A percentile compares a stretch with the other conserved stretches of the same genome.
These are phyloP conservation scores for Pontederia crassipes DNA, from an alignment of 176 grass and related monocot species.

Conservation along the genomic window DNA sequence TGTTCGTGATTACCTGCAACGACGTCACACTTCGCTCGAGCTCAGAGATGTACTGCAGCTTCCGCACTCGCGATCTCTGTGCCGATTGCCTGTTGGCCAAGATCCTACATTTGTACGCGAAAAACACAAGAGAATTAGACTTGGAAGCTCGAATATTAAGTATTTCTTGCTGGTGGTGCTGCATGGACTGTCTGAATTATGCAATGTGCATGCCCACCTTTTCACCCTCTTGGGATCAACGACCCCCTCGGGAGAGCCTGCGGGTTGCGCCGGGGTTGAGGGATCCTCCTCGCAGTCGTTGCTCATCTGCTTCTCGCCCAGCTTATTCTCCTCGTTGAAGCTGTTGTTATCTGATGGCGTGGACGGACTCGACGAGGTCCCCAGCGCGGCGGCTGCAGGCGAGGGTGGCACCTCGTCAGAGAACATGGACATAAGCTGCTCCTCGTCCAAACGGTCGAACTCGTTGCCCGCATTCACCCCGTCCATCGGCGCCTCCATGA, in stretches of 20 bases:
- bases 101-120: slow-evolving; percentile 31
- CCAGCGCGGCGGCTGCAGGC: slow-evolving; percentile 15
- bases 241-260: slow-evolving; percentile 12
- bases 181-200: background rate
- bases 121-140: background rate
- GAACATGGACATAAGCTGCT: slow-evolving; percentile 99
- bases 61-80: slow-evolving; percentile 86
- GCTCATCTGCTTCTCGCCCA: slow-evolving; percentile 19
- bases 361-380: background rate
- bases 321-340: slow-evolving; percentile 12
- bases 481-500: slow-evolving; percentile 61
- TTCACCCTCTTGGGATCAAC: slow-evolving; percentile 79
- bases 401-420: slow-evolving; percentile 51
- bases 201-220: slow-evolving; percentile 33
- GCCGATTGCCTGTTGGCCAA: slow-evolving; percentile 96
- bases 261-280: background rate
- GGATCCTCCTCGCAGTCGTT: slow-evolving; percentile 6
- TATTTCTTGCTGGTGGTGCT: too few relatives aligned
- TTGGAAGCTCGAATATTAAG: background rate
- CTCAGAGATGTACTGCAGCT: slow-evolving; percentile 95
- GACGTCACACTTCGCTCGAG: slow-evolving; percentile 85
- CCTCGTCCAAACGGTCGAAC: slow-evolving; percentile 87
- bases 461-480: slow-evolving; percentile 31
- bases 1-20: slow-evolving; percentile 46
- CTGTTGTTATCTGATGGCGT: slow-evolving; percentile 15